phyloP scores from a whole-genome alignment of 1,284 basidiomycete species.

The Leccinum insolens region DNA sequence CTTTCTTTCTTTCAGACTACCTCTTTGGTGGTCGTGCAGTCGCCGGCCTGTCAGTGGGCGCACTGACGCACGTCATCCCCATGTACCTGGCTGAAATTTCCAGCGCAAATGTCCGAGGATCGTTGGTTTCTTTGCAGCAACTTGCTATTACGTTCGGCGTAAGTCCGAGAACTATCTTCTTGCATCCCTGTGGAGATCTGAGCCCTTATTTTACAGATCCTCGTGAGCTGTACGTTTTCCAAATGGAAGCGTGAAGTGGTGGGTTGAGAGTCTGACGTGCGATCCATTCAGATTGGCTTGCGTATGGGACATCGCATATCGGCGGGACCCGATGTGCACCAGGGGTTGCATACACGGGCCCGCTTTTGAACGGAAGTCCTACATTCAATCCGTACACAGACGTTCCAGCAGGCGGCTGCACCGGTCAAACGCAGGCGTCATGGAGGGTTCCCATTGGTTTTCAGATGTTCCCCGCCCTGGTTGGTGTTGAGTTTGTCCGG shows the following conservation, averaged over 20 bases:
- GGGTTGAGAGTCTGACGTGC: background rate
- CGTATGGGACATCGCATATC: constrained; percentile 38
- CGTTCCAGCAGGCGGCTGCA: constrained; percentile 35
- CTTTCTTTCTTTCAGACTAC: constrained; percentile 21
- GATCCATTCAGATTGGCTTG: constrained; percentile 32
- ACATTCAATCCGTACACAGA: constrained; percentile 35
- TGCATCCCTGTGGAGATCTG: background rate
- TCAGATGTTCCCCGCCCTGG: constrained; percentile 36
- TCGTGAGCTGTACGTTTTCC: constrained; percentile 34
- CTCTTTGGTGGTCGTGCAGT: constrained; percentile 36
- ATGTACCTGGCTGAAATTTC: constrained; percentile 40
- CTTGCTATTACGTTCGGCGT: constrained; percentile 39
- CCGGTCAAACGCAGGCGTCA: constrained; percentile 34
- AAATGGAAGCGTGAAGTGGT: background rate
- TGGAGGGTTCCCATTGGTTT: constrained; percentile 35
- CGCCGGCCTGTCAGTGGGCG: constrained; percentile 35
- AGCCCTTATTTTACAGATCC: constrained; percentile 22
- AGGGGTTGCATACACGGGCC: constrained; percentile 34
- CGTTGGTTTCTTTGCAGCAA: constrained; percentile 35
- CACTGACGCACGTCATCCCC: constrained; percentile 38
- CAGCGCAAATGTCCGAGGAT: constrained; percentile 38
- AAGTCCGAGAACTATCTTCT: constrained; percentile 5
- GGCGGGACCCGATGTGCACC: constrained; percentile 37
- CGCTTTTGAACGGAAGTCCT: constrained; percentile 36
- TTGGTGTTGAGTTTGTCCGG: constrained; percentile 2